Conservation (phyloP, 2,329 filamentous ascomycete species). For the Neonectria magnoliae region DNA sequence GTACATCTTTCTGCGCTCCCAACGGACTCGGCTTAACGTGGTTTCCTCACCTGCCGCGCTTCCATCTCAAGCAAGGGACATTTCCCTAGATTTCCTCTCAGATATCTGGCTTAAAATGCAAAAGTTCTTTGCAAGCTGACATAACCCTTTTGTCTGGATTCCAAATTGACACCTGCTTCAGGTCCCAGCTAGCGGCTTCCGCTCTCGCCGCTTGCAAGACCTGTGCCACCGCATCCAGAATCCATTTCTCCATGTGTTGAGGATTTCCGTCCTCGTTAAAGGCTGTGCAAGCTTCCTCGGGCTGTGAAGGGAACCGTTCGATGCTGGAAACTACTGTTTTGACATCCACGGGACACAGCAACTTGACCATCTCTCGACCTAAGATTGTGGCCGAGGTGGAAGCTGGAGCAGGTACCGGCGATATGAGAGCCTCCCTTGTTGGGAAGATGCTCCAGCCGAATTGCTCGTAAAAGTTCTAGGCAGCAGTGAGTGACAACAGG, state of each 20-base stretch:
- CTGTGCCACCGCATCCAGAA: background rate
- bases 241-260: too few relatives aligned
- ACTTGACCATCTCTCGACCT: background rate
- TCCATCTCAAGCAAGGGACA: background rate
- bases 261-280: too few relatives aligned
- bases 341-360: too few relatives aligned
- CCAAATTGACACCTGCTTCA: background rate
- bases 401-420: background rate
- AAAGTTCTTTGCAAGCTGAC: background rate
- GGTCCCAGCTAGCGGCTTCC: background rate
- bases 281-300: too few relatives aligned
- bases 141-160: background rate
- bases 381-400: background rate
- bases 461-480: background rate
- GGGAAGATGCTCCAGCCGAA: background rate
- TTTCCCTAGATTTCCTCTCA: background rate
- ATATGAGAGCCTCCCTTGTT: background rate
- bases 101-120: background rate
- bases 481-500: background rate
- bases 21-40: background rate
- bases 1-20: background rate
- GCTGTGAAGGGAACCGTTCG: too few relatives aligned
- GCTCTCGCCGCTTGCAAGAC: background rate
- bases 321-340: too few relatives aligned
- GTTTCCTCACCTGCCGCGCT: background rate